Conservation (phyloP, 768 basidiomycete species). For the Amanita phalloides region DNA sequence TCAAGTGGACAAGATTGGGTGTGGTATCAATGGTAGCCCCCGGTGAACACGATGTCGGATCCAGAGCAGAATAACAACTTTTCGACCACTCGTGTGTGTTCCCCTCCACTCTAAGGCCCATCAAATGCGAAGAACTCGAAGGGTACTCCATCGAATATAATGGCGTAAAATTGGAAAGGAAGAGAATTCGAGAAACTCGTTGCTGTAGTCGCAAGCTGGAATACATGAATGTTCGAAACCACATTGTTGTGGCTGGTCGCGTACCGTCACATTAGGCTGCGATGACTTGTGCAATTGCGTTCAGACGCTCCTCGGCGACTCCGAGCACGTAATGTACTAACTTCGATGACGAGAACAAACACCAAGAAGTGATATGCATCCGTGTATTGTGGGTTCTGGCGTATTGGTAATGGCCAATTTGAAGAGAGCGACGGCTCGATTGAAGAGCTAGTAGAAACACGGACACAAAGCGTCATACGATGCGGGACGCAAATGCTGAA, state of each 20-base stretch:
- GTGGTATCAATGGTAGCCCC: too few relatives aligned
- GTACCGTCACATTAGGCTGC: constrained; percentile 7
- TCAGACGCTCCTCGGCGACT: not conserved
- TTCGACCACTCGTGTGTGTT: too few relatives aligned
- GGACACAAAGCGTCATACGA: too few relatives aligned
- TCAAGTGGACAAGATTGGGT: too few relatives aligned
- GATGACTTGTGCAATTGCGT: constrained; percentile 9
- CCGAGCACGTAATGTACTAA: not conserved
- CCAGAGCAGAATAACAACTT: too few relatives aligned
- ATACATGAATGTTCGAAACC: not conserved
- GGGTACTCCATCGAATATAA: constrained; percentile 4
- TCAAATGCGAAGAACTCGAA: constrained; percentile 9
- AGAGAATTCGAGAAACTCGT: too few relatives aligned
- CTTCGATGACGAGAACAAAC: constrained; percentile 4
- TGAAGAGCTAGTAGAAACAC: not conserved
- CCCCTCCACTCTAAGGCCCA: not conserved
- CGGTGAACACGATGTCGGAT: too few relatives aligned
- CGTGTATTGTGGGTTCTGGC: not conserved
- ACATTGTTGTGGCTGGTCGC: not conserved
- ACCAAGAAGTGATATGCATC: constrained; percentile 1
- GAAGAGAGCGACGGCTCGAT: not conserved
- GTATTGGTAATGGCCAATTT: not conserved
- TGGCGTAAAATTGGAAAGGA: constrained; percentile 4
- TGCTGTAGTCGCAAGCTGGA: constrained; percentile 5
- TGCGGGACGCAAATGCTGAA: too few relatives aligned